Evolutionary conservation across 257 asterid genomes (phyloP), one percentile per base, ranked within the genome.

Genomic region (Orobanche coerulescens): DNA sequence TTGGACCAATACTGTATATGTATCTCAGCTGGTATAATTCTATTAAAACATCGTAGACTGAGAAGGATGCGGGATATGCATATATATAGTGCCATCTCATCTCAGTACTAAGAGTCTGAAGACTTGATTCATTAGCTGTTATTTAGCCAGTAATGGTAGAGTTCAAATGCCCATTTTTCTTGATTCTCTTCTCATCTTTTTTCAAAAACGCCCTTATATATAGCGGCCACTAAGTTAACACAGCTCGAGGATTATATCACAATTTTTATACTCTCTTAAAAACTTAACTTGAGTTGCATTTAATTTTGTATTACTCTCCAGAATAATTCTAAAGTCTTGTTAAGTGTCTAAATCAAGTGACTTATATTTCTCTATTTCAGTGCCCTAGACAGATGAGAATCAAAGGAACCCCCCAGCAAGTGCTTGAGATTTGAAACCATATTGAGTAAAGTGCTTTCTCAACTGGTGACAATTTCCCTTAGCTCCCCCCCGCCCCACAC

Each of bases 21-120:
- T 51, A 7, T 56, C 39, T 58, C 48, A 44, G 22, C 37, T 74
- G 30, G 46, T 59, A 58, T 37, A 66, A 61, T 48, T 14, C 53
- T 58, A 59, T 22, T 74, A 33, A 7, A 50, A 56, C 34, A 49
- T 26, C 11, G 36, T 25, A 13, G 56, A 3, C n/a, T 16, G 42
- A 50, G 44, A 34, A 15, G 30, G 40, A 30, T 58, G 18, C 28
- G 39, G 36, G 44, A 54, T 42, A 44, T 56, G 23, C 51, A 14
- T 34, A 6, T 25, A 12, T 12, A 40, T 4, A 36, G 64, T 34
- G 43, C 25, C 14, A 15, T 30, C 58, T 58, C 26, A 33, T 59
- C 61, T 26, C 42, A 64, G 58, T 31, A 57, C 20, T 15, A 15
- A 46, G 64, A 57, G 52, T 53, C 30, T 7, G 54, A 2, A 12